These are phyloP conservation scores for Chaetothyriales sp. DNA, from an alignment of 2,329 filamentous ascomycete species.

Conservation along the genomic window DNA sequence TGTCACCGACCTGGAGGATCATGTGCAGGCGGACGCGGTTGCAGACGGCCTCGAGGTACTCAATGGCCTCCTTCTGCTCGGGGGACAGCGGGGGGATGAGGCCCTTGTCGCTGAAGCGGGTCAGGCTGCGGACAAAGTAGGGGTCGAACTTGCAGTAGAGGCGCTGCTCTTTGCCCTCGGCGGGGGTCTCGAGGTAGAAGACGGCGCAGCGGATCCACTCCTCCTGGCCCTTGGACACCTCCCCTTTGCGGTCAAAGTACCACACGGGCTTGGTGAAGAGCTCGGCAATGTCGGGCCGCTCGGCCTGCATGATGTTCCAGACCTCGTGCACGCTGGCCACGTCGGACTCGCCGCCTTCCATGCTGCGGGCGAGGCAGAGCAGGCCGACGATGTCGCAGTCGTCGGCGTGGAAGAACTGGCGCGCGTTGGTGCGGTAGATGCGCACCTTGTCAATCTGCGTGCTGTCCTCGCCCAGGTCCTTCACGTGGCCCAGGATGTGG, in stretches of 20 bases:
- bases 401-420: constrained; percentile 75
- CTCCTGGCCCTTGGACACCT: constrained; percentile 58
- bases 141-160: constrained; percentile 82
- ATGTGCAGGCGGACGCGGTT: constrained; percentile 62
- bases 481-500: constrained; percentile 77
- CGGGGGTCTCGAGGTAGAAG: constrained; percentile 52
- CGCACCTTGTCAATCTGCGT: constrained; percentile 71
- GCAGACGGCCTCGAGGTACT: constrained; percentile 62
- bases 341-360: constrained; percentile 73
- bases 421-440: constrained; percentile 76
- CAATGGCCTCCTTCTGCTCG: constrained; percentile 52
- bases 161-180: constrained; percentile 33
- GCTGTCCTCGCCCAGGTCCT: constrained; percentile 71
- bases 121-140: constrained; percentile 66
- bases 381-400: constrained; percentile 71
- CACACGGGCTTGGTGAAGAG: constrained; percentile 62
- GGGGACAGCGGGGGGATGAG: constrained; percentile 56
- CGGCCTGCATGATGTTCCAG: constrained; percentile 61
- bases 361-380: constrained; percentile 61
- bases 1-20: constrained; percentile 73
- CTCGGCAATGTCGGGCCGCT: constrained; percentile 65
- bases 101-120: constrained; percentile 57
- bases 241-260: constrained; percentile 88
- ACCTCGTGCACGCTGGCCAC: constrained; percentile 64
- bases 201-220: constrained; percentile 58